Evolutionary conservation across 495 filamentous ascomycete genomes (phyloP).

Genomic region (Niebla homalea): DNA sequence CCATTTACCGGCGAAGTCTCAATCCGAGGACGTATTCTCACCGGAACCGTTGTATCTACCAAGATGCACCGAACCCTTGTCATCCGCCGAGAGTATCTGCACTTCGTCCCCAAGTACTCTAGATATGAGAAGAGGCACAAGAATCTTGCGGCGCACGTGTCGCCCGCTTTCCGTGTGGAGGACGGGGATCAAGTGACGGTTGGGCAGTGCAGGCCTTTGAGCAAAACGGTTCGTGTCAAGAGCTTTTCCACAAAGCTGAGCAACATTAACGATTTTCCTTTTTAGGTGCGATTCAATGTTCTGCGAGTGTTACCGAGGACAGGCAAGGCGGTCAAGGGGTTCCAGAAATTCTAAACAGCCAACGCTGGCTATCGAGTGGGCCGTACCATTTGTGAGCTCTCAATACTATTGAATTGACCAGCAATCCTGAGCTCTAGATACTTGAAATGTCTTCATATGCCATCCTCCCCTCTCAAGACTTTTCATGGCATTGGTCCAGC

Average conservation of each 20-base stretch:
- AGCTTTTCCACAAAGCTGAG: not conserved
- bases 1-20: constrained; percentile 96
- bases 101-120: constrained; percentile 97
- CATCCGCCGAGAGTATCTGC: constrained; percentile 99
- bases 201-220: constrained; percentile 94
- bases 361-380: too few species aligned
- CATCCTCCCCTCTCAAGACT: too few species aligned
- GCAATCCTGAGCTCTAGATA: not conserved
- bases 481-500: too few species aligned
- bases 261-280: not conserved
- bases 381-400: too few species aligned
- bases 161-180: constrained; percentile 98
- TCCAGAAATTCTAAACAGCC: constrained; percentile 94
- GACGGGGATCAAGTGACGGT: constrained; percentile 98
- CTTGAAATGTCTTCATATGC: too few species aligned
- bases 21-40: constrained; percentile 99
- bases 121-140: constrained; percentile 99
- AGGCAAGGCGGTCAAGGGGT: constrained; percentile 93
- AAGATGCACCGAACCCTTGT: constrained; percentile 99
- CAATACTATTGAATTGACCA: not conserved
- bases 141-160: constrained; percentile 98
- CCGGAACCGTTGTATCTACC: constrained; percentile 95
- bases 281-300: constrained; percentile 95
- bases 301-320: constrained; percentile 92
- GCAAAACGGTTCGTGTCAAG: constrained; percentile 78